A percentile compares a stretch with the other conserved stretches of the same genome.
phyloP scores from a whole-genome alignment of 1,139 yeast species.

The Blastobotrys proliferans region DNA sequence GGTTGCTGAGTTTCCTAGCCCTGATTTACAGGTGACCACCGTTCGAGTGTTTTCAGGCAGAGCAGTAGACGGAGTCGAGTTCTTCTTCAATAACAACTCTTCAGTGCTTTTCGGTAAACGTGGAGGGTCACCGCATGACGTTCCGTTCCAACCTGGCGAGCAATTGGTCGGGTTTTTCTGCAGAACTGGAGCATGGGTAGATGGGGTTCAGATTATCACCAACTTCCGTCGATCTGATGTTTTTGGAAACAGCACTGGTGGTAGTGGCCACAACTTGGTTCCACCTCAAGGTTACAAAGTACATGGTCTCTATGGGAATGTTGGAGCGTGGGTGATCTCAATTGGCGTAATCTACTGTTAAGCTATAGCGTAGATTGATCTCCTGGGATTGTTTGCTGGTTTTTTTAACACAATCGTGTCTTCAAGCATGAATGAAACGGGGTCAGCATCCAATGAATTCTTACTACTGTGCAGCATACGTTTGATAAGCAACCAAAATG shows the following conservation, averaged over 20 bases:
- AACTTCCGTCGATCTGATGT: slow-evolving; percentile 39
- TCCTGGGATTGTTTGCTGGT: not conserved
- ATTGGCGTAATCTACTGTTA: slow-evolving; percentile 58
- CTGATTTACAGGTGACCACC: slow-evolving; percentile 37
- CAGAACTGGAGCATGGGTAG: slow-evolving; percentile 85
- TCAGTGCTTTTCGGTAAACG: slow-evolving; percentile 56
- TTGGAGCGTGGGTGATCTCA: slow-evolving; percentile 68
- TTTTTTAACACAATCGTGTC: too few species aligned
- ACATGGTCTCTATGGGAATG: slow-evolving; percentile 65
- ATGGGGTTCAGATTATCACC: slow-evolving; percentile 68
- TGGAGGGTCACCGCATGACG: slow-evolving; percentile 55
- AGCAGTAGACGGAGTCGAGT: slow-evolving; percentile 74
- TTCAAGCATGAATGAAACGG: too few species aligned
- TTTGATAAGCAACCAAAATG: too few species aligned
- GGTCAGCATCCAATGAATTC: too few species aligned
- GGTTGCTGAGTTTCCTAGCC: slow-evolving; percentile 19
- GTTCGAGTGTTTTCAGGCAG: slow-evolving; percentile 65
- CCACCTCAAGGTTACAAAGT: slow-evolving; percentile 58
- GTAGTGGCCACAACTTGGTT: slow-evolving; percentile 53
- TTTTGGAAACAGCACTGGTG: slow-evolving; percentile 68
- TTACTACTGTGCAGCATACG: too few species aligned
- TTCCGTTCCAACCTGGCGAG: slow-evolving; percentile 55
- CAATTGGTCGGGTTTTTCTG: slow-evolving; percentile 54
- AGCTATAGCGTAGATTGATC: too few species aligned
- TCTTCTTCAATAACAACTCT: slow-evolving; percentile 27